Evolutionary conservation across 768 basidiomycete genomes (phyloP).

Genomic region (Russula olivacea): DNA sequence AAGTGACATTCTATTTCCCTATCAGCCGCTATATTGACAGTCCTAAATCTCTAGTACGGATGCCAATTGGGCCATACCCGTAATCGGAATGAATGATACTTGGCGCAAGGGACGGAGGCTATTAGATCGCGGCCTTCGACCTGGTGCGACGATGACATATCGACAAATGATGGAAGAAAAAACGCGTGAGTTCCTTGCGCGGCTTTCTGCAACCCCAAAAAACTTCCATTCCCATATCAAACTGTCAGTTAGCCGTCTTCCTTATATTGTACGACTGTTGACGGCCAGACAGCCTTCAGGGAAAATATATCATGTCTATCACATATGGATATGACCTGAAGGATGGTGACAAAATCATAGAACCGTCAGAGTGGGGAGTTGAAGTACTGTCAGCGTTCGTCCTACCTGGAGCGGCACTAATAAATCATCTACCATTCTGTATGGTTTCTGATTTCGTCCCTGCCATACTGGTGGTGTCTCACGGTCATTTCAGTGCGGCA

Average conservation of each 20-base stretch:
- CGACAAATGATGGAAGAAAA: conserved; percentile 6
- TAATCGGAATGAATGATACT: background rate
- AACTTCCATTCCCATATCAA: conserved; percentile 2
- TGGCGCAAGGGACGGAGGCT: conserved; percentile 8
- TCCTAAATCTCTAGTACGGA: background rate
- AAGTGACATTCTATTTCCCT: background rate
- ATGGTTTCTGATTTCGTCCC: background rate
- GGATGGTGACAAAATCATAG: background rate
- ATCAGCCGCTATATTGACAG: background rate
- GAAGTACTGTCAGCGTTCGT: background rate
- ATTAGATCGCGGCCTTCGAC: conserved; percentile 10
- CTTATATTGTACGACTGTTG: background rate
- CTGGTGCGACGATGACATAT: background rate
- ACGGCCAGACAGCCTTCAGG: conserved; percentile 3
- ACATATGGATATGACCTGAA: conserved; percentile 16
- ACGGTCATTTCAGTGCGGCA: conserved; percentile 8
- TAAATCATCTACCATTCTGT: conserved; percentile 15
- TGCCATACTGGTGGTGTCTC: background rate
- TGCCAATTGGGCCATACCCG: background rate
- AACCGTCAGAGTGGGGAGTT: background rate
- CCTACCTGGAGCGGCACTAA: conserved; percentile 5
- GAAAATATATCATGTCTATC: conserved; percentile 7
- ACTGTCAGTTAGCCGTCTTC: background rate
- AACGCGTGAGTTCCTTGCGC: background rate
- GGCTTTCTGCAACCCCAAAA: background rate